Evolutionary conservation across 2,329 filamentous ascomycete species (phyloP).

Genomic region (Cladosporium sp.): DNA sequence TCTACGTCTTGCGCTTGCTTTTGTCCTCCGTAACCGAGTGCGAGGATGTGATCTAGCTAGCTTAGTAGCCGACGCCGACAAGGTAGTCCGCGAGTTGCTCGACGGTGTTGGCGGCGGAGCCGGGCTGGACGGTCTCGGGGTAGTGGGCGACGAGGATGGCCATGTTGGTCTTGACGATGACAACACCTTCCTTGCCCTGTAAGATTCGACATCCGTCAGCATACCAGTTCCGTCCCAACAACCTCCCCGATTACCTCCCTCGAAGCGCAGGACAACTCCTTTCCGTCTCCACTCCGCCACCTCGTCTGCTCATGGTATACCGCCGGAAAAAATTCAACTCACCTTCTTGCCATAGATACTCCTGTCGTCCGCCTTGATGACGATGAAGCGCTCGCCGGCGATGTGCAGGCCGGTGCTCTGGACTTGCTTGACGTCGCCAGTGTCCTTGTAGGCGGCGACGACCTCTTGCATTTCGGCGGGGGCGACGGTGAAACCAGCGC

Average conservation of each 20-base stretch:
- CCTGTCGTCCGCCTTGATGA: constrained; percentile 72
- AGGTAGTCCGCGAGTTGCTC: constrained; percentile 87
- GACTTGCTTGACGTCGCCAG: constrained; percentile 61
- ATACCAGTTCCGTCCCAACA: neutral
- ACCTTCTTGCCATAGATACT: constrained; percentile 87
- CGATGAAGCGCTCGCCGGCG: constrained; percentile 74
- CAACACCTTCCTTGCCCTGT: constrained; percentile 76
- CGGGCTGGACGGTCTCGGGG: constrained; percentile 69
- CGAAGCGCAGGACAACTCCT: neutral
- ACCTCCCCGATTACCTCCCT: neutral
- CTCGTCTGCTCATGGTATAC: neutral
- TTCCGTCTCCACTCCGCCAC: neutral
- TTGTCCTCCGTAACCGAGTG: neutral
- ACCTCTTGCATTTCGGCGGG: constrained; percentile 58
- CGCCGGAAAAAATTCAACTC: constrained; percentile 32
- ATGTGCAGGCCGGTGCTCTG: constrained; percentile 74
- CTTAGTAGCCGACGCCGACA: constrained; percentile 70
- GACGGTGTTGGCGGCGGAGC: constrained; percentile 75
- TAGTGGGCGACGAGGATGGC: constrained; percentile 89
- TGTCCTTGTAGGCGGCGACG: constrained; percentile 54
- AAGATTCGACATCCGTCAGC: constrained; percentile 6
- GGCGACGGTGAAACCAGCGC: constrained; percentile 70
- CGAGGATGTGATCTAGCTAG: neutral
- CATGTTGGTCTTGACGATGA: constrained; percentile 82
- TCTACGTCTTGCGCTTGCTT: neutral